Percentiles rank a stretch among this genome's conserved stretches.
Evolutionary conservation across 805 yeast genomes (phyloP).

Genomic region (Candida xyloterini): DNA sequence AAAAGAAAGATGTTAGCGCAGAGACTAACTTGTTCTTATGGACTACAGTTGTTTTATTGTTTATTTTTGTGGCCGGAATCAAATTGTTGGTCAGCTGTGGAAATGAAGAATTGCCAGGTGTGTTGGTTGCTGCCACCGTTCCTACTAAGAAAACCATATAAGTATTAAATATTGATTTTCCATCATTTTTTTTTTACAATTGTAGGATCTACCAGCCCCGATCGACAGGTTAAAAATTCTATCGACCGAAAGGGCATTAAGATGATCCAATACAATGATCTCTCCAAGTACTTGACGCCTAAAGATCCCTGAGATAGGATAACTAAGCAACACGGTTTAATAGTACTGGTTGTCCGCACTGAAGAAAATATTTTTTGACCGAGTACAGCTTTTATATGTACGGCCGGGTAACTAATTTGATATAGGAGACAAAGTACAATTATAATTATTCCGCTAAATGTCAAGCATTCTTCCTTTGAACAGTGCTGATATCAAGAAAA

Average conservation of each 20-base stretch:
- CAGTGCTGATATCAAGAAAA: slow-evolving; percentile 12
- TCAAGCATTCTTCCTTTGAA: slow-evolving; percentile 18
- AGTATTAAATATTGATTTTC: slow-evolving; percentile 2
- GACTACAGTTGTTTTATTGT: slow-evolving; percentile 50
- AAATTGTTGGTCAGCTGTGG: slow-evolving; percentile 54
- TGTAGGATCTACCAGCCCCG: slow-evolving; percentile 75
- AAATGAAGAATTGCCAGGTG: slow-evolving; percentile 63
- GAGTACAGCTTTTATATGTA: slow-evolving; percentile 7
- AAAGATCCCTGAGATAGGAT: slow-evolving; percentile 36
- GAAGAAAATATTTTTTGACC: slow-evolving; percentile 24
- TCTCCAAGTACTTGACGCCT: slow-evolving; percentile 76
- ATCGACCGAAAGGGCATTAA: slow-evolving; percentile 60
- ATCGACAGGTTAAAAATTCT: slow-evolving; percentile 24
- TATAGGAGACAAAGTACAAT: background rate
- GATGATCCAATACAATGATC: slow-evolving; percentile 55
- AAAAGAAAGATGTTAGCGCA: slow-evolving; percentile 63
- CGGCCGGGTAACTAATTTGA: slow-evolving; percentile 12
- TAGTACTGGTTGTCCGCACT: slow-evolving; percentile 78
- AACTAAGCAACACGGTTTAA: slow-evolving; percentile 68
- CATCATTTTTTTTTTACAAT: slow-evolving; percentile 5
- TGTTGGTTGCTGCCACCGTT: slow-evolving; percentile 56
- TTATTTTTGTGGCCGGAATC: slow-evolving; percentile 48
- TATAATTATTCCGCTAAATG: slow-evolving; percentile 11
- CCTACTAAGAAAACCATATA: slow-evolving; percentile 37
- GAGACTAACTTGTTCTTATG: slow-evolving; percentile 69